phyloP scores from a whole-genome alignment of 495 filamentous ascomycete genomes.

The Barbatosphaeria neglecta region DNA sequence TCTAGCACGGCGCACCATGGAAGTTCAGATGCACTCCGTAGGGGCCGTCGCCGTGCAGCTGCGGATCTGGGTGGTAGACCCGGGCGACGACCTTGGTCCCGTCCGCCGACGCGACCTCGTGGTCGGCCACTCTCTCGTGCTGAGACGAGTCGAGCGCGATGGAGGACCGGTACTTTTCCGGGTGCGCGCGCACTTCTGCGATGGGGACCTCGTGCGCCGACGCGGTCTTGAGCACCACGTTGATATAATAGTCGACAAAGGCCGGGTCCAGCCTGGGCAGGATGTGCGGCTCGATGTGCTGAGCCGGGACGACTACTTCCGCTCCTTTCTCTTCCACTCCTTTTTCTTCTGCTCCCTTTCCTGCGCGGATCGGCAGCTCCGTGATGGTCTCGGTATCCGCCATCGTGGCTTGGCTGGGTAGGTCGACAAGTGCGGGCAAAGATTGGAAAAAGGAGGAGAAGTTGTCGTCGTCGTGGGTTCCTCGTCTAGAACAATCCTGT shows the following conservation, averaged over 20 bases:
- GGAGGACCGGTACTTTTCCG: constrained; percentile 23
- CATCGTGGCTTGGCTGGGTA: no score
- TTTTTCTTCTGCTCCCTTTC: neutral
- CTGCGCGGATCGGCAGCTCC: no score
- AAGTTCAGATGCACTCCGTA: constrained; percentile 38
- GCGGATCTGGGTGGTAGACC: constrained; percentile 33
- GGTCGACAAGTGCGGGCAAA: no score
- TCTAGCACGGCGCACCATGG: constrained; percentile 23
- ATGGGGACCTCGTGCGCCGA: constrained; percentile 27
- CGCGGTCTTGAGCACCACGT: constrained; percentile 6
- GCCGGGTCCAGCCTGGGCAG: constrained; percentile 13
- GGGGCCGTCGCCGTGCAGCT: constrained; percentile 22
- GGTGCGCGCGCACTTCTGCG: constrained; percentile 25
- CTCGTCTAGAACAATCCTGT: no score
- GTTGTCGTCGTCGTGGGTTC: no score
- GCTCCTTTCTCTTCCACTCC: neutral
- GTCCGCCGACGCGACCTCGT: constrained; percentile 25
- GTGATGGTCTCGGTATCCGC: no score
- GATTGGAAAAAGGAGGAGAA: no score
- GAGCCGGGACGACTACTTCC: neutral
- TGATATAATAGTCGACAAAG: constrained; percentile 10
- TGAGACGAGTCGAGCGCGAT: constrained; percentile 23
- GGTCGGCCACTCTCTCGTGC: constrained; percentile 23
- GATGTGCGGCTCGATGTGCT: constrained; percentile 13
- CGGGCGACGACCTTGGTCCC: constrained; percentile 27